phyloP scores from a whole-genome alignment of 2,329 filamentous ascomycete genomes.

The Sarocladiaceae sp. region DNA sequence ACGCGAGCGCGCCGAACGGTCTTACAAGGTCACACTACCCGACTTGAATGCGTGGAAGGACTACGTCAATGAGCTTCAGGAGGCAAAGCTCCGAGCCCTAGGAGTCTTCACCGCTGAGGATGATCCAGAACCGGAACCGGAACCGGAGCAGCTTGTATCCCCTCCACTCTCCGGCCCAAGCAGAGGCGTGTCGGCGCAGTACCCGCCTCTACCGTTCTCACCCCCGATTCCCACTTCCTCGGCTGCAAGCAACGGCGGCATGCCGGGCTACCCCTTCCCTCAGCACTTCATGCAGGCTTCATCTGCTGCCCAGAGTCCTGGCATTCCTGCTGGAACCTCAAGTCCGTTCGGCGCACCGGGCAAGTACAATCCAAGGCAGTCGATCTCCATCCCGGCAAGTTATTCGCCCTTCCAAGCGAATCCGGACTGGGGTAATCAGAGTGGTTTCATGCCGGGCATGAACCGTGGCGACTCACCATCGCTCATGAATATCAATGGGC shows the following conservation, averaged over 20 bases:
- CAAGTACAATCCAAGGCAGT: slow-evolving; percentile 65
- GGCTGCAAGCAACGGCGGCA: slow-evolving; percentile 55
- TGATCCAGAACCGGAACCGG: slow-evolving; percentile 52
- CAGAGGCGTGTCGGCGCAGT: slow-evolving; percentile 65
- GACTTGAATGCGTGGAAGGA: slow-evolving; percentile 64
- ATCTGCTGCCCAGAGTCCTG: slow-evolving; percentile 57
- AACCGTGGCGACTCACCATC: slow-evolving; percentile 60
- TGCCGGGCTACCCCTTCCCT: slow-evolving; percentile 51
- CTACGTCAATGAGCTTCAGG: slow-evolving; percentile 76
- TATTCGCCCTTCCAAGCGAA: slow-evolving; percentile 56
- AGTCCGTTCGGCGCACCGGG: slow-evolving; percentile 60
- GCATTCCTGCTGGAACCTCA: slow-evolving; percentile 60
- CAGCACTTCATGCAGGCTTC: slow-evolving; percentile 53
- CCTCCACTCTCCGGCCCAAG: slow-evolving; percentile 57
- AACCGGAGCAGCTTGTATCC: slow-evolving; percentile 34
- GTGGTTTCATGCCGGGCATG: slow-evolving; percentile 48
- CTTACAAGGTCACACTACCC: slow-evolving; percentile 61
- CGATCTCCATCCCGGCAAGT: slow-evolving; percentile 58
- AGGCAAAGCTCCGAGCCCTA: slow-evolving; percentile 86
- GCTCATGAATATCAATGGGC: slow-evolving; percentile 41
- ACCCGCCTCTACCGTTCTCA: slow-evolving; percentile 72
- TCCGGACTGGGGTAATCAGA: slow-evolving; percentile 41
- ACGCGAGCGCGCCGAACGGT: slow-evolving; percentile 44
- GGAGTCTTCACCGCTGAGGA: slow-evolving; percentile 78
- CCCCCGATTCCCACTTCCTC: slow-evolving; percentile 77